Evolutionary conservation across 2,329 filamentous ascomycete species (phyloP).

Genomic region (Penicillium sp.): DNA sequence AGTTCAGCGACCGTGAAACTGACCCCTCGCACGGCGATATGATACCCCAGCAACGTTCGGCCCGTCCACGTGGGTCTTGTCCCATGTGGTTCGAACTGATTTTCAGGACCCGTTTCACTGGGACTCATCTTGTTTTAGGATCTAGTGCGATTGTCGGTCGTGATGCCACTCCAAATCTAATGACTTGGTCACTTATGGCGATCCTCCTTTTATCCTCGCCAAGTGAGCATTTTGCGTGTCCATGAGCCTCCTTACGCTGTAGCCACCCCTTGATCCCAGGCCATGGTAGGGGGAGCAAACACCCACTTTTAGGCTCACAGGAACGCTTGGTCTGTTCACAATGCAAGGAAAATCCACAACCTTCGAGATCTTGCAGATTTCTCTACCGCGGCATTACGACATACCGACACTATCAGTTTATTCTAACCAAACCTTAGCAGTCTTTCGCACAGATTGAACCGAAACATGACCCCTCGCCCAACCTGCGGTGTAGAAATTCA

Average conservation of each 20-base stretch:
- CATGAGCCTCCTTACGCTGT: conserved; percentile 17
- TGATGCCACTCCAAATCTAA: background rate
- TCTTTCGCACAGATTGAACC: background rate
- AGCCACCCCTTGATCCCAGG: conserved; percentile 10
- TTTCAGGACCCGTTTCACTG: background rate
- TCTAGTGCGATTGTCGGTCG: background rate
- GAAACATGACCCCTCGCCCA: background rate
- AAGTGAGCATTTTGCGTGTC: conserved; percentile 7
- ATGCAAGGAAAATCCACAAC: conserved; percentile 18
- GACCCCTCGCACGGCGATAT: conserved; percentile 12
- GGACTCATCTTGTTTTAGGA: background rate
- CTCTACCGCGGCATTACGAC: background rate
- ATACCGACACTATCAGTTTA: background rate
- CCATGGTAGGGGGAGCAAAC: conserved; percentile 1
- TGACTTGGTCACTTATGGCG: background rate
- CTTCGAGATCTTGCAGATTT: conserved; percentile 11
- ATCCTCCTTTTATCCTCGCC: background rate
- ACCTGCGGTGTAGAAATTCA: background rate
- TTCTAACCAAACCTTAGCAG: background rate
- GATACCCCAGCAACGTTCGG: background rate
- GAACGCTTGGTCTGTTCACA: conserved; percentile 23
- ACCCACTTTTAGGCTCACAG: conserved; percentile 4
- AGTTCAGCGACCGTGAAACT: conserved; percentile 3
- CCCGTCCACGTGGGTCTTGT: conserved; percentile 2
- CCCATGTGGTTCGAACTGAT: conserved; percentile 6